Base-by-base conservation (phyloP, 2,329 filamentous ascomycete species). In the Fusarium chuoi region DNA sequence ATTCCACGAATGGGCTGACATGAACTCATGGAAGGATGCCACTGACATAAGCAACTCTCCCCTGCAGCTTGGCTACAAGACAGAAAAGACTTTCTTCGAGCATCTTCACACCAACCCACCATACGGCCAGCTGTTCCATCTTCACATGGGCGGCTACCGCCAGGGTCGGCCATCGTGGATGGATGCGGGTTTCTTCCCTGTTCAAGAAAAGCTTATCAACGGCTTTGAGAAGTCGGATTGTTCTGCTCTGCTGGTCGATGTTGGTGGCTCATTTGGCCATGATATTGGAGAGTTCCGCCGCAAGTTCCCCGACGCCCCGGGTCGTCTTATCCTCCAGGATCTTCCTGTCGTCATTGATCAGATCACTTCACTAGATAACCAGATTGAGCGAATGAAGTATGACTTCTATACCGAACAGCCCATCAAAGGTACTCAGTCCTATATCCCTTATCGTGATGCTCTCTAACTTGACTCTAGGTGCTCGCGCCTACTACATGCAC, bases 241-340 rank as follows among this genome's bases (percentile, higher is more conserved):
- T 7, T 75, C 76, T 1, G 59, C 73, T 18, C 62, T 82, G 4
- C 65, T 84, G 7, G 80, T 84, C 3, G 83, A 84, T 45, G 68
- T 84, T 14, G 82, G 78, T 36, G 82, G 83, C 11, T 77, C 77
- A 7, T 61, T 81, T 7, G 82, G 83, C 1, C 81, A 84, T 51
- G 81, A 84, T 52, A 62, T 83, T 9, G 75, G 75, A 20, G 79
- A 80, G 38, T 83, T 83, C 33, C 59, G 73, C 6, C 69, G 73
- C 1, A 82, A 83, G 54, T 82, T 82, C 67, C 82, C 84, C 0
- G 57, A 81, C 1, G 75, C 79, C 0, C 81, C 83, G 0, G 86
- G 87, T 6, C 78, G 81, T 8, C 75, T 88, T 6, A 76, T 89
- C 2, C 78, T 89, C 0, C 86, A 89, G 71, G 88, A 89, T 68